phyloP scores from a whole-genome alignment of 2,329 filamentous ascomycete genomes.

The Fusarium armeniacum region DNA sequence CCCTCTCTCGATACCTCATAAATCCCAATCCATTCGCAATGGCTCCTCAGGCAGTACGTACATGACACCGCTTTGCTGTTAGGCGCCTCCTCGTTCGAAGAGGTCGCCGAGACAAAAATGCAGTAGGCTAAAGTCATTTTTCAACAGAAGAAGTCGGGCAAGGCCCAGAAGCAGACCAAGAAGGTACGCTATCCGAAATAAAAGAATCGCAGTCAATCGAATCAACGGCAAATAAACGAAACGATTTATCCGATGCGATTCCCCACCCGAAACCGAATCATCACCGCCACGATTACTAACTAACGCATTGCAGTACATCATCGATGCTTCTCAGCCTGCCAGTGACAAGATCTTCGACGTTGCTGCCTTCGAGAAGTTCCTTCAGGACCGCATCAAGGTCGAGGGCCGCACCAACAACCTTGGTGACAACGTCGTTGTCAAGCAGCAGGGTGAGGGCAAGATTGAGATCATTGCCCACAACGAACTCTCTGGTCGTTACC shows the following conservation, averaged over 20 bases:
- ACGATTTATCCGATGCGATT: slow-evolving; percentile 2
- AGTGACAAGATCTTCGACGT: slow-evolving; percentile 99
- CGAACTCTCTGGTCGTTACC: slow-evolving; percentile 97
- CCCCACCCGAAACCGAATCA: slow-evolving; percentile 1
- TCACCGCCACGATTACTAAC: slow-evolving; percentile 33
- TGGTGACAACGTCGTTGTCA: slow-evolving; percentile 91
- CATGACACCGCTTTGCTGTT: slow-evolving; percentile 91
- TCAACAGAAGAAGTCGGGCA: slow-evolving; percentile 76
- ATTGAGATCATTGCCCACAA: slow-evolving; percentile 98
- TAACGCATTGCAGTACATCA: slow-evolving; percentile 80
- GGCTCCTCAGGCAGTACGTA: slow-evolving; percentile 92
- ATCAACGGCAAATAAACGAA: not conserved
- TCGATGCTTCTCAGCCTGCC: slow-evolving; percentile 98
- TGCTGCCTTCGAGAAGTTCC: slow-evolving; percentile 99
- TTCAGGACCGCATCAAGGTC: slow-evolving; percentile 99
- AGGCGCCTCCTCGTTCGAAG: slow-evolving; percentile 62
- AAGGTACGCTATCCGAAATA: slow-evolving; percentile 70
- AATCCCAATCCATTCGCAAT: slow-evolving; percentile 69
- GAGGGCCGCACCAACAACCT: slow-evolving; percentile 98
- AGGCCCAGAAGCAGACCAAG: slow-evolving; percentile 86
- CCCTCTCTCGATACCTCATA: slow-evolving; percentile 48
- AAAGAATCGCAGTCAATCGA: slow-evolving; percentile 1
- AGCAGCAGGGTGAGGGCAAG: slow-evolving; percentile 94
- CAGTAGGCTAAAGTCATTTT: slow-evolving; percentile 94
- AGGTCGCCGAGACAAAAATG: slow-evolving; percentile 60